These are phyloP conservation scores for Diaporthe destruens DNA, from an alignment of 2,329 filamentous ascomycete genomes.

Conservation along the genomic window DNA sequence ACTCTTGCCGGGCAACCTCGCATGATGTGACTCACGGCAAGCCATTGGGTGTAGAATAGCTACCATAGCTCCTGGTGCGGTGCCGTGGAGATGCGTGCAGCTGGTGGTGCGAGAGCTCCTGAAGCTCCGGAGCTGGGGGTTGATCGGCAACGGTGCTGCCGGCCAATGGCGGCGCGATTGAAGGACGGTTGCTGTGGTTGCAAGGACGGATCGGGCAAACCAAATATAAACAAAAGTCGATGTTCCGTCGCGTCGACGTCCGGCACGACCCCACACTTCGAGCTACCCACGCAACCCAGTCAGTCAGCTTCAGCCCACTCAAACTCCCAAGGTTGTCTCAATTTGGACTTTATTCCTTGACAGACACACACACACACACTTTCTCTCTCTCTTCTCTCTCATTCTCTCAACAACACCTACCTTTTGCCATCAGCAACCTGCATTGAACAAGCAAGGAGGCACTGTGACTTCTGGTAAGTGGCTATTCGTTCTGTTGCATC, in stretches of 20 bases:
- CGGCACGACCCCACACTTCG: conserved; percentile 34
- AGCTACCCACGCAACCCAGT: conserved; percentile 1
- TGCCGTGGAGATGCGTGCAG: conserved; percentile 16
- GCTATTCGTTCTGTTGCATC: conserved; percentile 8
- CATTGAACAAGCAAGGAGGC: conserved; percentile 6
- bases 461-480: conserved; percentile 17
- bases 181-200: conserved; percentile 30
- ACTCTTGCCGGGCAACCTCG: not conserved
- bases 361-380: not conserved
- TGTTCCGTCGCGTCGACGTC: conserved; percentile 29
- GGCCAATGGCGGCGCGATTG: conserved; percentile 23
- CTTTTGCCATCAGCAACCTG: conserved; percentile 3
- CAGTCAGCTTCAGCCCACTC: conserved; percentile 16
- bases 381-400: not conserved
- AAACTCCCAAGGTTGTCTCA: conserved; percentile 15
- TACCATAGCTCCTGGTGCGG: conserved; percentile 7
- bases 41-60: not conserved
- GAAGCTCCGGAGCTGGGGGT: conserved; percentile 22
- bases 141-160: conserved; percentile 28
- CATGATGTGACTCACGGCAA: not conserved
- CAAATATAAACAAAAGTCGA: conserved; percentile 34
- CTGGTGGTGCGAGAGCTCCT: conserved; percentile 3
- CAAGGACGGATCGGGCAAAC: not conserved
- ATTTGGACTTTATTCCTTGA: conserved; percentile 21
- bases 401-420: not conserved